Percentiles rank a stretch among this genome's conserved stretches.
phyloP scores from a whole-genome alignment of 768 basidiomycete species.

The Lanmaoa rubissima region DNA sequence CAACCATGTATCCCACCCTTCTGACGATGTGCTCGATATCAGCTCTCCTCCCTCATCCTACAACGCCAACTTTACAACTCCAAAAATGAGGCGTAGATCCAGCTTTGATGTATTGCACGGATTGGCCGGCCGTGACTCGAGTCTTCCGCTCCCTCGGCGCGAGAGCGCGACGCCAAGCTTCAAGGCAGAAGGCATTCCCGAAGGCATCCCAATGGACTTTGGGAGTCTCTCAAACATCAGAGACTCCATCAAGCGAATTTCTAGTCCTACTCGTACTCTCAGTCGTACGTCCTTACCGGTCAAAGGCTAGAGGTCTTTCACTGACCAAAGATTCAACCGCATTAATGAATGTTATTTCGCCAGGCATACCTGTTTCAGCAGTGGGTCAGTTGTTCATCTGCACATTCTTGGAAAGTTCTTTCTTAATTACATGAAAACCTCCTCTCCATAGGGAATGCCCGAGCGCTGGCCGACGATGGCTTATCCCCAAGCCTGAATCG shows the following conservation, averaged over 20 bases:
- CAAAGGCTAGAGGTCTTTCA: slow-evolving; percentile 22
- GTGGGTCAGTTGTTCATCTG: slow-evolving; percentile 55
- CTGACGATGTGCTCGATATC: slow-evolving; percentile 35
- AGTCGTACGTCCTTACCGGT: slow-evolving; percentile 59
- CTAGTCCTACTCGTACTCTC: slow-evolving; percentile 74
- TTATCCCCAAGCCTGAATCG: slow-evolving; percentile 35
- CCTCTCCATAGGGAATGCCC: slow-evolving; percentile 66
- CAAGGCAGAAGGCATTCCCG: slow-evolving; percentile 58
- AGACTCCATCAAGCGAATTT: slow-evolving; percentile 46
- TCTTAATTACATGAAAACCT: slow-evolving; percentile 14
- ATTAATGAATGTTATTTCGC: slow-evolving; percentile 26
- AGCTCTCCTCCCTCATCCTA: slow-evolving; percentile 33
- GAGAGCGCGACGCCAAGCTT: slow-evolving; percentile 39
- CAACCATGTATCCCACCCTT: slow-evolving; percentile 36
- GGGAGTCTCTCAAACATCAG: slow-evolving; percentile 39
- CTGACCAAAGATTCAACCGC: slow-evolving; percentile 18
- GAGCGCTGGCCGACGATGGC: slow-evolving; percentile 77
- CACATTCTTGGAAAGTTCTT: slow-evolving; percentile 1
- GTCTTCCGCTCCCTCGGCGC: slow-evolving; percentile 63
- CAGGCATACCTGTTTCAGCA: slow-evolving; percentile 75
- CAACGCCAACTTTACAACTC: slow-evolving; percentile 35
- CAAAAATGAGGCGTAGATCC: slow-evolving; percentile 58
- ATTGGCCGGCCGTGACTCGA: slow-evolving; percentile 76
- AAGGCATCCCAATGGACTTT: slow-evolving; percentile 69
- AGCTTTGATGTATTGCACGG: slow-evolving; percentile 71